These are phyloP conservation scores for Chlamydomonas sp. DNA, from an alignment of 139 green algal species.

Conservation along the genomic window DNA sequence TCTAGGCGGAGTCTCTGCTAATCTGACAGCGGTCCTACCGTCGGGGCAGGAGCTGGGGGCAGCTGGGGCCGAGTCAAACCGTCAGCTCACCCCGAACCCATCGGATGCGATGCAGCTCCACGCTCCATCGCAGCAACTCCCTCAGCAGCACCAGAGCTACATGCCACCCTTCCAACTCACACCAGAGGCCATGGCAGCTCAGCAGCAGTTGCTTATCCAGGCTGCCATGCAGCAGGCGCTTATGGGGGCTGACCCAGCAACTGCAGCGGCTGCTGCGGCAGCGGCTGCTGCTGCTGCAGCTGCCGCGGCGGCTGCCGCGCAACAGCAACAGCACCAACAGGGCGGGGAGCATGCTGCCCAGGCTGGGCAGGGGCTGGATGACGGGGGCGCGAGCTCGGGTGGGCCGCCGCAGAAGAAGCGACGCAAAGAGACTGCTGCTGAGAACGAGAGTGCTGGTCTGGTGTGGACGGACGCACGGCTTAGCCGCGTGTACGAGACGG, in stretches of 20 bases:
- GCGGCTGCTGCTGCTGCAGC: slow-evolving; percentile 15
- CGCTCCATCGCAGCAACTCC: no score
- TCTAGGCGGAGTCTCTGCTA: no score
- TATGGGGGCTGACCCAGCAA: not conserved
- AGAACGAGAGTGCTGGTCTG: not conserved
- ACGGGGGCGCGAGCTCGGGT: not conserved
- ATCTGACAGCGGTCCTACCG: no score
- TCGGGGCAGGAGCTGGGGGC: no score
- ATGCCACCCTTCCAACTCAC: no score
- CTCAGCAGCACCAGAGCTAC: no score
- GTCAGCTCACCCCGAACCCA: no score
- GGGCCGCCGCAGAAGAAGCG: not conserved
- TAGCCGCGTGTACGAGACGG: slow-evolving; percentile 12
- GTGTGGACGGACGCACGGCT: slow-evolving; percentile 21
- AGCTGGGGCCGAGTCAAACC: no score
- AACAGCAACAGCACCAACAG: not conserved
- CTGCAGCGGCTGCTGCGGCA: slow-evolving; percentile 5
- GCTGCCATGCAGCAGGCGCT: not conserved
- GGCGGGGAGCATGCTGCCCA: not conserved
- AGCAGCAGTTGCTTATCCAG: not conserved
- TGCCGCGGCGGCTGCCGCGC: not conserved
- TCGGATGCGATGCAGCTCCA: no score
- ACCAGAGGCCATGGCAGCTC: not conserved
- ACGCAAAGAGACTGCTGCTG: not conserved
- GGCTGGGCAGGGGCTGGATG: no score